Conservation (phyloP, 1,139 yeast species). For the Kazachstania sp. region DNA sequence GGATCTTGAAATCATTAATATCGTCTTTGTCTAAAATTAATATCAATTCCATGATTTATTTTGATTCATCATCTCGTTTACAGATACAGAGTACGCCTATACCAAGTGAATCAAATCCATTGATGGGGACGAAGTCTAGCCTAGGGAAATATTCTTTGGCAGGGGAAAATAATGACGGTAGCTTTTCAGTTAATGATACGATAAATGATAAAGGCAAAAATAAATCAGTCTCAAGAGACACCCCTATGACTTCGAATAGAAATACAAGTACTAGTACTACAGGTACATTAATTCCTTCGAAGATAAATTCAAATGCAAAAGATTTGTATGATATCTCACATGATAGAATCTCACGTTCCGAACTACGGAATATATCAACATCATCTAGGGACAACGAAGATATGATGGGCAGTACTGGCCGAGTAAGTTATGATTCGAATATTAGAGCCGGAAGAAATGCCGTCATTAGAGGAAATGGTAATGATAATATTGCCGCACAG, state of each 20-base stretch:
- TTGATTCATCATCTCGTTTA: constrained; percentile 29
- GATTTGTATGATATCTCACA: constrained; percentile 3
- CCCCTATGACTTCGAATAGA: constrained; percentile 9
- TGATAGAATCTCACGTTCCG: not conserved
- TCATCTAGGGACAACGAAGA: constrained; percentile 1
- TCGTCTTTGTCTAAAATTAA: constrained; percentile 50
- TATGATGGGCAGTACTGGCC: not conserved
- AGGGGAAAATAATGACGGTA: not conserved
- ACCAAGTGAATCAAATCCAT: not conserved
- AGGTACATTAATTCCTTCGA: constrained; percentile 18
- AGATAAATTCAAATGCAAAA: constrained; percentile 2
- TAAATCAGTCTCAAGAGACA: not conserved
- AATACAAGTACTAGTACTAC: constrained; percentile 26
- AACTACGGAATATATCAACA: constrained; percentile 4
- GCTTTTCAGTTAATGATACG: not conserved
- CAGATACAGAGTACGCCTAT: constrained; percentile 1
- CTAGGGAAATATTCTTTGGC: not conserved
- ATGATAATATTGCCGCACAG: not conserved
- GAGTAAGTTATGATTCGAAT: not conserved
- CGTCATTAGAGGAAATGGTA: not conserved
- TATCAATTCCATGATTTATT: constrained; percentile 48
- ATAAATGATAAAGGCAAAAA: not conserved
- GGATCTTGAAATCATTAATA: constrained; percentile 44
- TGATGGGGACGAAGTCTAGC: not conserved
- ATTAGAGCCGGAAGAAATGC: not conserved